These are phyloP conservation scores for Fusarium foetens DNA, from an alignment of 2,329 filamentous ascomycete genomes.

Conservation along the genomic window DNA sequence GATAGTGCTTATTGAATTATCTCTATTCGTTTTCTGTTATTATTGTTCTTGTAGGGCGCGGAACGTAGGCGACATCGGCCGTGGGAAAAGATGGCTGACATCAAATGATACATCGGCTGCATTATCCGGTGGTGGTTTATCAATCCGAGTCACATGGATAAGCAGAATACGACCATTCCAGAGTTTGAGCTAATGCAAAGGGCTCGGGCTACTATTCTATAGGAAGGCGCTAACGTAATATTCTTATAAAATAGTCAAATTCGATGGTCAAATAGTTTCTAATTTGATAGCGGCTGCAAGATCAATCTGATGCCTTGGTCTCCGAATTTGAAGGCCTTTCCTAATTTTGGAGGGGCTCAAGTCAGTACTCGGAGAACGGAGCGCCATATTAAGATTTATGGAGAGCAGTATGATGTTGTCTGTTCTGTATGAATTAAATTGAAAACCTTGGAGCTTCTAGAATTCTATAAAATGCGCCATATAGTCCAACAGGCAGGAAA, in stretches of 20 bases:
- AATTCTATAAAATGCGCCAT: neutral
- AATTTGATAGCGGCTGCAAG: neutral
- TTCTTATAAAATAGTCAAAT: conserved; percentile 8
- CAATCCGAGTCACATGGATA: neutral
- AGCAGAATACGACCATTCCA: neutral
- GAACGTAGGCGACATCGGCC: conserved; percentile 8
- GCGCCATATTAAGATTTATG: neutral
- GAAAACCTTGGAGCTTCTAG: neutral
- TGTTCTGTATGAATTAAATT: neutral
- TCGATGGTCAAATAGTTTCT: conserved; percentile 5
- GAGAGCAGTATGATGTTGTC: neutral
- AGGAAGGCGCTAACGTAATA: neutral
- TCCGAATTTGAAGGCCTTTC: too few relatives aligned
- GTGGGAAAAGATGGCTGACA: neutral
- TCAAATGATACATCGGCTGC: neutral
- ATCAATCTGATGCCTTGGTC: neutral
- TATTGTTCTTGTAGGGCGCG: conserved; percentile 22
- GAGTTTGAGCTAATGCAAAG: conserved; percentile 8
- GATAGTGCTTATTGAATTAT: neutral
- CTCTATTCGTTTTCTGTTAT: neutral
- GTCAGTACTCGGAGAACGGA: accelerated
- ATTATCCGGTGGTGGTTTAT: neutral
- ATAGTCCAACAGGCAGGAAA: neutral
- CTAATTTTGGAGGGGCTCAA: too few relatives aligned
- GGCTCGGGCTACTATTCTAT: neutral